Percentiles rank a stretch among this genome's conserved stretches.
Conservation (phyloP, 305 asterid genomes). For the Ilex paraguariensis region DNA sequence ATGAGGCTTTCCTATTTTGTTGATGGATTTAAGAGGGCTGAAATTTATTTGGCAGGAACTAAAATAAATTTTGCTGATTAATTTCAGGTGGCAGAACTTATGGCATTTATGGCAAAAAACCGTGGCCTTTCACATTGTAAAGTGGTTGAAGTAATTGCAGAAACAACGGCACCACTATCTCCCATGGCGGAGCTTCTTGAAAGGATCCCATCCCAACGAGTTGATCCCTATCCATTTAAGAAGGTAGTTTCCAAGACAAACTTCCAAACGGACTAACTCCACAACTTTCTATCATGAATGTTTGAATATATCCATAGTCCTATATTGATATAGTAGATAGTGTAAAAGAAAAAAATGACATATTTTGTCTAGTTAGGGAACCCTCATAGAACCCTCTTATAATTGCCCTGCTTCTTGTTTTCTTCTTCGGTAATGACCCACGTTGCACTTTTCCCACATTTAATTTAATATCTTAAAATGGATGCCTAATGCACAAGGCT, state of each 20-base stretch:
- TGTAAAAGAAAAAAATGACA: too few species aligned
- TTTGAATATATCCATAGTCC: neutral
- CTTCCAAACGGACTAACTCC: constrained; percentile 1
- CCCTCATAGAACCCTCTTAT: too few species aligned
- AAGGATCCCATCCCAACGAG: constrained; percentile 61
- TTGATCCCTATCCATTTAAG: constrained; percentile 19
- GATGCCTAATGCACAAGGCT: too few species aligned
- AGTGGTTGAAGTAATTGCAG: constrained; percentile 89
- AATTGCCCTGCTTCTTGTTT: too few species aligned
- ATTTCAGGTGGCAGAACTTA: constrained; percentile 81
- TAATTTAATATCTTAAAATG: too few species aligned
- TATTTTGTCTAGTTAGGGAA: too few species aligned
- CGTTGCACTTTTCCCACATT: too few species aligned
- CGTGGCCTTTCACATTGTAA: constrained; percentile 65
- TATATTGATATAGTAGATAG: too few species aligned
- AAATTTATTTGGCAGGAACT: constrained; percentile 4
- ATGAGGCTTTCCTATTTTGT: too few species aligned
- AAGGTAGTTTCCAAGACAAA: constrained; percentile 35
- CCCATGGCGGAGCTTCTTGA: constrained; percentile 74
- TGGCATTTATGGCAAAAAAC: constrained; percentile 83
- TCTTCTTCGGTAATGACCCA: too few species aligned
- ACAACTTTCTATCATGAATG: neutral
- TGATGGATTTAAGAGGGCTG: neutral
- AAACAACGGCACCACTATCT: constrained; percentile 77
- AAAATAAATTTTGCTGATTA: constrained; percentile 16